These are phyloP conservation scores for Coemansia sp. DNA, from an alignment of 192 early-diverging fungal genomes.

Conservation along the genomic window DNA sequence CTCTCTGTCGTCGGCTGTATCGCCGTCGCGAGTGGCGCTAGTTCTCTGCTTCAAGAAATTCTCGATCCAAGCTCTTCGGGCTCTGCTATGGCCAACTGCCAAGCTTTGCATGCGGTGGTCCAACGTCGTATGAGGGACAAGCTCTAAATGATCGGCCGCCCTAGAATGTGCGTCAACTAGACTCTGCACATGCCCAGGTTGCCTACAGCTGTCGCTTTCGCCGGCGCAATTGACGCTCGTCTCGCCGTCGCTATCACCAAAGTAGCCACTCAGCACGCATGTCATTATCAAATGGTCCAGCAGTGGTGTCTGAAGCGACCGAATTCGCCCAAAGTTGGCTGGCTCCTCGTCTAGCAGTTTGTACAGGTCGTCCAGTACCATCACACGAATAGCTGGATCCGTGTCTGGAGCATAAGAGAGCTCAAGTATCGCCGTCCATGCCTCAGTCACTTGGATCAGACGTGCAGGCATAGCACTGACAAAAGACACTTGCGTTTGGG, in stretches of 20 bases:
- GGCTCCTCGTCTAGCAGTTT: slow-evolving; percentile 35
- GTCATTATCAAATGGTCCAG: slow-evolving; percentile 15
- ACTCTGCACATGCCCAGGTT: neutral
- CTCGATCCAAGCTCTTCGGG: slow-evolving; percentile 32
- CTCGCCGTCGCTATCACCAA: slow-evolving; percentile 6
- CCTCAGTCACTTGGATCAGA: slow-evolving; percentile 18
- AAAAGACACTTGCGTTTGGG: slow-evolving; percentile 18
- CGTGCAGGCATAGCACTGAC: slow-evolving; percentile 28
- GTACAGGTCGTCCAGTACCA: slow-evolving; percentile 18
- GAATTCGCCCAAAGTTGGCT: slow-evolving; percentile 20
- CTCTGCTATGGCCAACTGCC: slow-evolving; percentile 26
- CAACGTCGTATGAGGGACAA: slow-evolving; percentile 43
- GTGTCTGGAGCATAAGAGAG: slow-evolving; percentile 24
- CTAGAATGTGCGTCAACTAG: slow-evolving; percentile 16
- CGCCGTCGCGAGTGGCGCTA: neutral
- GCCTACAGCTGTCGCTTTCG: neutral
- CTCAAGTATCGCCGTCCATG: slow-evolving; percentile 28
- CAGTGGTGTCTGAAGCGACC: slow-evolving; percentile 5
- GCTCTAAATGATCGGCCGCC: slow-evolving; percentile 24
- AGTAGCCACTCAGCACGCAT: slow-evolving; percentile 24
- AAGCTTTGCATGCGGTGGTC: slow-evolving; percentile 29
- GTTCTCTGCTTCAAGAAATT: neutral
- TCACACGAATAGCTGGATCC: slow-evolving; percentile 20
- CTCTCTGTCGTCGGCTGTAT: neutral
- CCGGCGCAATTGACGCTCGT: neutral